A percentile compares a stretch with the other conserved stretches of the same genome.
phyloP scores from a whole-genome alignment of 2,329 filamentous ascomycete genomes.

The Penicillium sumatraense region DNA sequence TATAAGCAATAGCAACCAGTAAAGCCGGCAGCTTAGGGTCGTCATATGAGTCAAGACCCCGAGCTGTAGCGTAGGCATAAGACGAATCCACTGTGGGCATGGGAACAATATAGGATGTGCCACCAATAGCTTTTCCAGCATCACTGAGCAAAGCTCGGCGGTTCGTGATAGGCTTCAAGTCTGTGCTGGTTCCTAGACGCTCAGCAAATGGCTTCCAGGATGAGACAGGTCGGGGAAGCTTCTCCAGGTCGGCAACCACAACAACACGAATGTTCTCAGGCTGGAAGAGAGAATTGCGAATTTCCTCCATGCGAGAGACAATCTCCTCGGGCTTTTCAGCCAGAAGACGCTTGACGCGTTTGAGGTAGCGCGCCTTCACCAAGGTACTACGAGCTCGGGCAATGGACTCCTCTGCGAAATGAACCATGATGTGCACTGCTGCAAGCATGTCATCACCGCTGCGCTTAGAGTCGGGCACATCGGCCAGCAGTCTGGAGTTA shows the following conservation, averaged over 20 bases:
- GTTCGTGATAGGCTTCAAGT: constrained; percentile 72
- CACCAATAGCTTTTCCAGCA: constrained; percentile 75
- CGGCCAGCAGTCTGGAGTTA: constrained; percentile 81
- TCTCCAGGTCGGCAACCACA: constrained; percentile 79
- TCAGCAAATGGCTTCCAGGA: constrained; percentile 73
- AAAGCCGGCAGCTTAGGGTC: constrained; percentile 81
- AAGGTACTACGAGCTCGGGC: constrained; percentile 78
- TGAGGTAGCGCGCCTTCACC: constrained; percentile 85
- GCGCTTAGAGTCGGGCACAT: constrained; percentile 90
- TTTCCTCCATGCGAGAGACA: constrained; percentile 74
- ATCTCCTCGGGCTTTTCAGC: constrained; percentile 76
- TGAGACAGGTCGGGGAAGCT: constrained; percentile 74
- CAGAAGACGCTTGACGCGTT: constrained; percentile 80
- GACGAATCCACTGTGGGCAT: constrained; percentile 94
- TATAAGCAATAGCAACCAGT: constrained; percentile 85
- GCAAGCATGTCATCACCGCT: constrained; percentile 70
- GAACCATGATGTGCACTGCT: constrained; percentile 73
- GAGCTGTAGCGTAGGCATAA: constrained; percentile 76
- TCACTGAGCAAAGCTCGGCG: constrained; percentile 73
- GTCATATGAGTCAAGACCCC: constrained; percentile 74
- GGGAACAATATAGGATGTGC: constrained; percentile 77
- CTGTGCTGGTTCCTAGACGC: constrained; percentile 56
- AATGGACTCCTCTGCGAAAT: constrained; percentile 76
- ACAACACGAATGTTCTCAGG: constrained; percentile 85
- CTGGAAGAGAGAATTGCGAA: constrained; percentile 76